phyloP scores from a whole-genome alignment of 805 yeast species.

The Teunomyces lycoperdinae region DNA sequence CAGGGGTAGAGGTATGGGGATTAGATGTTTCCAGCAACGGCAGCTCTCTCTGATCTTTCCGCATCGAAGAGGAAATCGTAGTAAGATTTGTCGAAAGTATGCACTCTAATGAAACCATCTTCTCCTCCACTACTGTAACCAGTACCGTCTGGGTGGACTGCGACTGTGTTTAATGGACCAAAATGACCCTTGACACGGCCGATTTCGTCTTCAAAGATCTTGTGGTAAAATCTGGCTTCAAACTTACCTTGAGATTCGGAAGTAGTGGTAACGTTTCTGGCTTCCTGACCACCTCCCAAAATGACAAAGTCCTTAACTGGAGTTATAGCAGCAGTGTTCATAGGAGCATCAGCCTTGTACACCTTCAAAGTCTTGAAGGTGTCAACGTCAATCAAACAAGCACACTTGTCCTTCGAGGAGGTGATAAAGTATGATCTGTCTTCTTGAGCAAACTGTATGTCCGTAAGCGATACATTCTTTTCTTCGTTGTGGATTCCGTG shows the following conservation, averaged over 20 bases:
- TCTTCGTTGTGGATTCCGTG: conserved; percentile 66
- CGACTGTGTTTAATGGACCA: conserved; percentile 95
- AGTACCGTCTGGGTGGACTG: conserved; percentile 91
- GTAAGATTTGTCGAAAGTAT: conserved; percentile 88
- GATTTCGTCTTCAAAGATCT: conserved; percentile 90
- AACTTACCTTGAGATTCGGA: conserved; percentile 91
- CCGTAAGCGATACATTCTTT: conserved; percentile 56
- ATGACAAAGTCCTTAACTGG: conserved; percentile 89
- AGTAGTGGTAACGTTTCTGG: conserved; percentile 97
- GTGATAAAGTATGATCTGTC: conserved; percentile 90
- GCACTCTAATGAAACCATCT: conserved; percentile 95
- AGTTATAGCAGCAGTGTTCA: conserved; percentile 93
- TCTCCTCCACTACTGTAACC: conserved; percentile 97
- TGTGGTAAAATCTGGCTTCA: conserved; percentile 94
- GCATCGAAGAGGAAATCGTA: conserved; percentile 86
- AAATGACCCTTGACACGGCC: conserved; percentile 98
- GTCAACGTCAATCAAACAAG: conserved; percentile 76
- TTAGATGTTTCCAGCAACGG: conserved; percentile 30
- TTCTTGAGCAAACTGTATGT: conserved; percentile 77
- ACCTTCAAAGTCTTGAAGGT: conserved; percentile 68
- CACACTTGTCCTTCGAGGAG: conserved; percentile 86
- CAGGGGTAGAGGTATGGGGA: neutral
- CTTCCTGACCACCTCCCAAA: conserved; percentile 99
- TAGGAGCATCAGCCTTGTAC: conserved; percentile 84
- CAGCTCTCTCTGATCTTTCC: conserved; percentile 65